Evolutionary conservation across 2,329 filamentous ascomycete genomes (phyloP), one percentile per base, ranked within the genome.

Genomic region (Stylonectria norvegica): DNA sequence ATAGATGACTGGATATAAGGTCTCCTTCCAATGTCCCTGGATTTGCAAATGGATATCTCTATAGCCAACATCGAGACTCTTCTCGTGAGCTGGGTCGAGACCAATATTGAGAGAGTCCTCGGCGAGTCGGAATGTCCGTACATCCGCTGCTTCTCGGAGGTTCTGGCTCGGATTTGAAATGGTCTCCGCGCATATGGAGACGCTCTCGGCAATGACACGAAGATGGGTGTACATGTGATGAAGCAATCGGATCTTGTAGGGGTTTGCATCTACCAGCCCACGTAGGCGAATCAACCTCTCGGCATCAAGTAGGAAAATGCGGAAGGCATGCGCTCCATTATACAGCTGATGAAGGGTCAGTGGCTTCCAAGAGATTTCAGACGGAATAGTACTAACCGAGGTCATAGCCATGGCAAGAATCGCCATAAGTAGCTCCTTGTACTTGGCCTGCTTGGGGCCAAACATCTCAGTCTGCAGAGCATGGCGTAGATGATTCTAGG

Each of bases 171-270:
- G 29, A 22, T 31, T 30, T 5, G 23, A 20, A n/a, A 45, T 27
- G 2, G 40, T 12, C 0, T 52, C 52, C 5, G 34, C 40, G n/a
- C 43, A 44, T 0, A 55, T 30, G 0, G 57, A 53, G 17, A 59
- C 56, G 25, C 68, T 72, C 47, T 73, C 70, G n/a, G 67, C 58
- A 14, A 73, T 65, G 0, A 73, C 62, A 0, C 71, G 64, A 5
- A 70, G 56, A 35, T 67, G 70, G 0, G 64, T 67, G 42, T 73
- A 73, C 53, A 69, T 70, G 41, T 73, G 69, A 42, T 73, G 71
- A 0, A 74, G 50, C 0, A 73, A 48, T 2, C 70, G 64, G 1
- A 64, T 54, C 15, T 69, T 67, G 12, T 67, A 62, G 2, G 69
- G 67, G 27, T 69, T 70, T 6, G 50, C 54, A 4, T 60, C 60